A percentile compares a stretch with the other conserved stretches of the same genome.
phyloP scores from a whole-genome alignment of 345 rosid genomes.

The Melaleuca alternifolia region DNA sequence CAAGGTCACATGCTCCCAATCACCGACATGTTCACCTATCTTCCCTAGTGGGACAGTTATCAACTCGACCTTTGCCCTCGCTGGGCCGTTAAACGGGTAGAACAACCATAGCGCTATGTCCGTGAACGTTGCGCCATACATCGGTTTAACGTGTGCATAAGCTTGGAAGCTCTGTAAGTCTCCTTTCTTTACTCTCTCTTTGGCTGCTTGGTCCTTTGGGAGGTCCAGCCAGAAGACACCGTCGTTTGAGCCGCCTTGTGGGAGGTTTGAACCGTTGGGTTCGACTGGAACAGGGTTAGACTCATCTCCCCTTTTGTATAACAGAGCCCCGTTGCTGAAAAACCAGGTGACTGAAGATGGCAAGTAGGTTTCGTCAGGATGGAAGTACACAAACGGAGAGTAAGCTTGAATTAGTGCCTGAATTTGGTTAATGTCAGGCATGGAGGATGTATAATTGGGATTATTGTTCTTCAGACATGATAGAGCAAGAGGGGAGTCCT shows the following conservation, averaged over 20 bases:
- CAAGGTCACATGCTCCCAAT: conserved; percentile 84
- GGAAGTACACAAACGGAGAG: conserved; percentile 57
- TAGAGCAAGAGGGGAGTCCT: conserved; percentile 6
- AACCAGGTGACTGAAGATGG: conserved; percentile 77
- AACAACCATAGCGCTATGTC: conserved; percentile 71
- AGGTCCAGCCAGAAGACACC: conserved; percentile 78
- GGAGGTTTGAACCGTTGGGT: conserved; percentile 63
- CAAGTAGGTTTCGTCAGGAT: conserved; percentile 62
- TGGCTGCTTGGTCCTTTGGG: conserved; percentile 29
- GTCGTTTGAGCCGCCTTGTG: conserved; percentile 72
- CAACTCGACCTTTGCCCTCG: conserved; percentile 51
- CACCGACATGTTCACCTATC: conserved; percentile 80
- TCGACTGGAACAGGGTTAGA: conserved; percentile 40
- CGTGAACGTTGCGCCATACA: conserved; percentile 70
- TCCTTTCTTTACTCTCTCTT: conserved; percentile 63
- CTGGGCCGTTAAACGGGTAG: conserved; percentile 82
- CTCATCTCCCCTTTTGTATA: conserved; percentile 61
- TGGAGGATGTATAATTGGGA: conserved; percentile 19
- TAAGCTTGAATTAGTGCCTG: conserved; percentile 32
- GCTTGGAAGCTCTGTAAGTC: conserved; percentile 35
- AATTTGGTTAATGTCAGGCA: conserved; percentile 57
- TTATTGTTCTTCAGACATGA: conserved; percentile 54
- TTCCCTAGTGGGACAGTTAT: conserved; percentile 40
- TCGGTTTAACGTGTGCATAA: conserved; percentile 65
- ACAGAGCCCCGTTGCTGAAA: conserved; percentile 57